phyloP scores from a whole-genome alignment of 495 filamentous ascomycete genomes.

The Schizothecium vesticola region DNA sequence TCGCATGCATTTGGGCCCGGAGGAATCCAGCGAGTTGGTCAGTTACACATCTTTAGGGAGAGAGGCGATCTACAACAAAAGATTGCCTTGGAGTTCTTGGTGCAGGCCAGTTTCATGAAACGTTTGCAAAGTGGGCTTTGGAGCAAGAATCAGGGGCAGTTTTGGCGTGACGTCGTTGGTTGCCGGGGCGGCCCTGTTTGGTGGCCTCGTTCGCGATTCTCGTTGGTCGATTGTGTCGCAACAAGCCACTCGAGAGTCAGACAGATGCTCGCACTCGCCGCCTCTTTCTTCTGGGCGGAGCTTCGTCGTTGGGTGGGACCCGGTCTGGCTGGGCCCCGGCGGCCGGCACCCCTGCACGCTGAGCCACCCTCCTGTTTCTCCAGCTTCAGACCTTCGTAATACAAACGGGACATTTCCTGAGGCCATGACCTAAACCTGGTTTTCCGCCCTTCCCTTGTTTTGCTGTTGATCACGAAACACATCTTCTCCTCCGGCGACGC shows the following conservation, averaged over 20 bases:
- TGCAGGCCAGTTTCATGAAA: not conserved
- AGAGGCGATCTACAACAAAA: not conserved
- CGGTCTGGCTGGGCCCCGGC: not conserved
- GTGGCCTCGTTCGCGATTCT: not conserved
- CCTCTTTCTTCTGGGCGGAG: not conserved
- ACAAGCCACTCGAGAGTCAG: constrained; percentile 5
- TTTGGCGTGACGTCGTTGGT: not conserved
- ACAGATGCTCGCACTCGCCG: not conserved
- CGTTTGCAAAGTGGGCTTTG: not conserved
- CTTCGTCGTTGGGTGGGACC: not conserved
- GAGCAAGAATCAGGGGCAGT: not conserved
- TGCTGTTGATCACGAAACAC: constrained; percentile 1
- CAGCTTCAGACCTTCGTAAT: constrained; percentile 5
- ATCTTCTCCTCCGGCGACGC: not conserved
- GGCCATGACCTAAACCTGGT: constrained; percentile 9
- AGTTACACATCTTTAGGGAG: not conserved
- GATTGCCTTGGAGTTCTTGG: too few species aligned
- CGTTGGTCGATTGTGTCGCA: not conserved
- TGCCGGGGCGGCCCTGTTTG: not conserved
- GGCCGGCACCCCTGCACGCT: constrained; percentile 7
- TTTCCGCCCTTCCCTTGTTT: constrained; percentile 4
- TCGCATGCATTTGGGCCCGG: too few species aligned
- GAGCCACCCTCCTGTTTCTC: not conserved
- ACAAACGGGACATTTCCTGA: constrained; percentile 14
- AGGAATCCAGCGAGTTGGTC: not conserved